phyloP scores from a whole-genome alignment of 2,329 filamentous ascomycete genomes.

The Didymellaceae sp. region DNA sequence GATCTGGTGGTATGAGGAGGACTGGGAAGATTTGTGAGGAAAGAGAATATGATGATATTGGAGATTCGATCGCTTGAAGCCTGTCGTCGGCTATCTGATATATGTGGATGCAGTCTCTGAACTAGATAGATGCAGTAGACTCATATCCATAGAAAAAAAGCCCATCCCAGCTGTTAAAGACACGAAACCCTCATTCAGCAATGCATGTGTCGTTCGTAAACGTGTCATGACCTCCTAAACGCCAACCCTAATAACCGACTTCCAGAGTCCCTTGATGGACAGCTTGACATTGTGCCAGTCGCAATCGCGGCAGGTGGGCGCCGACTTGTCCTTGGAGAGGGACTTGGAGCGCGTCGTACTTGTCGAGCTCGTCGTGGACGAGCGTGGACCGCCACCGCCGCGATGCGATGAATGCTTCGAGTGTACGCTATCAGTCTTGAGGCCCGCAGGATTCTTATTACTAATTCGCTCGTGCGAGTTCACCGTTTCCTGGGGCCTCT shows the following conservation, averaged over 20 bases:
- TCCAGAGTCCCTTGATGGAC: conserved; percentile 42
- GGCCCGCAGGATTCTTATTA: conserved; percentile 46
- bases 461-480: conserved; percentile 40
- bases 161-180: conserved; percentile 17
- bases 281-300: conserved; percentile 42
- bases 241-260: conserved; percentile 39
- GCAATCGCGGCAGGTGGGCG: conserved; percentile 37
- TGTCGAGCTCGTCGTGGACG: conserved; percentile 35
- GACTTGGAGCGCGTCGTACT: conserved; percentile 31
- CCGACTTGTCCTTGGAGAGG: conserved; percentile 20
- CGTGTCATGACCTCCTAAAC: conserved; percentile 38
- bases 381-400: conserved; percentile 26
- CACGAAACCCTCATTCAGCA: conserved; percentile 23
- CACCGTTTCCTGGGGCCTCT: conserved; percentile 56
- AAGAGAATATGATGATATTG: conserved; percentile 15
- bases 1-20: too few relatives aligned
- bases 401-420: conserved; percentile 36
- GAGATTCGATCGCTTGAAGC: conserved; percentile 20
- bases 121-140: conserved; percentile 19
- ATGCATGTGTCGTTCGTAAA: conserved; percentile 29
- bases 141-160: conserved; percentile 11
- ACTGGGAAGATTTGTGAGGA: neutral
- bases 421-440: conserved; percentile 41
- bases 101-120: conserved; percentile 19
- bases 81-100: conserved; percentile 22